Evolutionary conservation across 1,284 basidiomycete species (phyloP).

Genomic region (Leccinum fallax): DNA sequence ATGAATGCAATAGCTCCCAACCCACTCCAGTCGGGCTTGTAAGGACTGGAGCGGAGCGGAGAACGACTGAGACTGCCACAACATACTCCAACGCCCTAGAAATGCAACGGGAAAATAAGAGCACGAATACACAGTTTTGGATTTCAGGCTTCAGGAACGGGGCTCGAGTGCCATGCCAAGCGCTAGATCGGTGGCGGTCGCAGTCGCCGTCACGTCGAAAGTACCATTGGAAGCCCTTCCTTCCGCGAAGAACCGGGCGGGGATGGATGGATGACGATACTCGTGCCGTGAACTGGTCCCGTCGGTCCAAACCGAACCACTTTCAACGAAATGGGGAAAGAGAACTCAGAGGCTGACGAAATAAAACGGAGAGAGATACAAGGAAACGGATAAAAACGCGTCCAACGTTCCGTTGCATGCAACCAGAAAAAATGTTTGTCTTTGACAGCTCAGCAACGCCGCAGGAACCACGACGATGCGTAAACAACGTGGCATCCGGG

Average conservation of each 20-base stretch:
- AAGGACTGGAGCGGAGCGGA: not conserved
- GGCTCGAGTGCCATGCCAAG: not conserved
- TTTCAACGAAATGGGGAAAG: not conserved
- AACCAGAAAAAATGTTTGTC: not conserved
- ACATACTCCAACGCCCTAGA: not conserved
- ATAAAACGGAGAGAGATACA: not conserved
- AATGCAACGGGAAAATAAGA: not conserved
- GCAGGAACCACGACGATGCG: not conserved
- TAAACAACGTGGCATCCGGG: slow-evolving; percentile 21
- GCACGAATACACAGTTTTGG: not conserved
- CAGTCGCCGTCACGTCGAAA: slow-evolving; percentile 5
- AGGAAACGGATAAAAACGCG: not conserved
- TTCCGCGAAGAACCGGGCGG: slow-evolving; percentile 20
- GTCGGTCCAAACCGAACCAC: slow-evolving; percentile 12
- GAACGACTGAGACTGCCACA: not conserved
- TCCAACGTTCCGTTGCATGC: not conserved
- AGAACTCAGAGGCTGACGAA: not conserved
- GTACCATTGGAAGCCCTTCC: slow-evolving; percentile 21
- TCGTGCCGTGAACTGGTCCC: slow-evolving; percentile 5
- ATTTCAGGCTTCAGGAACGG: not conserved
- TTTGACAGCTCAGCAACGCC: not conserved
- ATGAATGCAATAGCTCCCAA: not conserved
- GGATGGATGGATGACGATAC: slow-evolving; percentile 3
- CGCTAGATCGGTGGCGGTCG: slow-evolving; percentile 1
- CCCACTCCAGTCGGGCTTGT: not conserved